Evolutionary conservation across 331 rosid genomes (phyloP), one percentile per base, ranked within the genome.

Genomic region (Malus hybrid): DNA sequence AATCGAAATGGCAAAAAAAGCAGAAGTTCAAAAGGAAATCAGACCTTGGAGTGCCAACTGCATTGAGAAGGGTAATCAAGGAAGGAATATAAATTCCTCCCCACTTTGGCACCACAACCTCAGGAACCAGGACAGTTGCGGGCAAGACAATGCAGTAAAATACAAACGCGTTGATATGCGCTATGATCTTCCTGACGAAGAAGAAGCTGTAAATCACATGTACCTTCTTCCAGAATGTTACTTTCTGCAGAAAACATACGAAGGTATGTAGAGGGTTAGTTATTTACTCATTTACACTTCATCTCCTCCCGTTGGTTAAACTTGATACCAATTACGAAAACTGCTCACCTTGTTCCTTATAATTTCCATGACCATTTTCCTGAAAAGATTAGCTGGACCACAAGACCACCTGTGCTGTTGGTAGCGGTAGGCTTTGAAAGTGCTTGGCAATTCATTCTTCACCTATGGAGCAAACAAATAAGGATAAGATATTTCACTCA

Each of bases 401-500:
- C 99, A 95, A 32, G 99, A 95, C 99, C 99, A 95, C 20, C 99
- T 80, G 81, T 92, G 99, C 61, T 95, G 99, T 79, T 95, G 99
- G 87, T 89, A 89, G 6, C 99, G 96, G 79, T 87, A 95, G 56
- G 99, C 99, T 84, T 92, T 95, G 66, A 95, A 80, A 73, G 97
- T 92, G 72, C 99, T 95, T 3, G 99, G 99, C 84, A 95, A 75
- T 77, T 95, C 99, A 80, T 86, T 95, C 85, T 92, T 92, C 57
- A 92, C 97, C 99, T 94, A 79, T 58, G 58, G 28, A 18, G 60
- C 68, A 64, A 68, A 48, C 4, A 24, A 20, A 46, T 24, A 8
- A 36, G 52, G 29, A 48, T 30, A 14, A 4, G 50, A 64, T 64
- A 42, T 32, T 64, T 32, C 68, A 30, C 68, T 29, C 73, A 26